Conservation (phyloP, 139 green algal genomes). For the Closterium sp. region DNA sequence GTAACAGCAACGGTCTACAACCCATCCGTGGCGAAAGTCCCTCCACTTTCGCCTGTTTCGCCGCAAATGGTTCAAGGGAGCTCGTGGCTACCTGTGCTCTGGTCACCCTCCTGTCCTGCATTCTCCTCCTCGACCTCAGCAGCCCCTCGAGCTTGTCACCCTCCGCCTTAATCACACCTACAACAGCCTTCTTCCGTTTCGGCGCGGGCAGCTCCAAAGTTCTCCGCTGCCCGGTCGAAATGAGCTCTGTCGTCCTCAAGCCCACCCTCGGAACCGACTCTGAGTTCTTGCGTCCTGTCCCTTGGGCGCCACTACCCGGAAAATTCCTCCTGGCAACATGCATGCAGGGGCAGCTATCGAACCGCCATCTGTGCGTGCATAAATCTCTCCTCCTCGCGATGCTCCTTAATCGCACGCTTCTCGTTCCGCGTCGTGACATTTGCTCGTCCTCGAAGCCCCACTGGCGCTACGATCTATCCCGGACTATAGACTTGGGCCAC, state of each 20-base stretch:
- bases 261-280: neutral
- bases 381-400: neutral
- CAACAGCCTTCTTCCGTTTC: neutral
- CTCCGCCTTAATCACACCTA: too few relatives aligned
- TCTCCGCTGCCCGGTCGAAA: neutral
- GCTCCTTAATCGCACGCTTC: neutral
- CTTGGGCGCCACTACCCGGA: neutral
- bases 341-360: neutral
- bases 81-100: neutral
- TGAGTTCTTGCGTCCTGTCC: neutral
- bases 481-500: neutral
- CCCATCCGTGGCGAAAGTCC: neutral
- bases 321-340: neutral
- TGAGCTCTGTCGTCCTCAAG: neutral
- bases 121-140: neutral
- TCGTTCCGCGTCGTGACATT: neutral
- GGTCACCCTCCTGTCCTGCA: neutral
- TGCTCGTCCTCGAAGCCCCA: neutral
- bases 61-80: neutral
- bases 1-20: neutral
- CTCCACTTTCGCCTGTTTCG: neutral
- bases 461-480: neutral
- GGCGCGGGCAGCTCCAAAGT: neutral
- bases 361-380: neutral
- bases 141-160: neutral